Evolutionary conservation across 225 moss, liverwort and hornwort genomes (phyloP), one percentile per base, ranked within the genome.

Genomic region (Takakia lepidozioides): DNA sequence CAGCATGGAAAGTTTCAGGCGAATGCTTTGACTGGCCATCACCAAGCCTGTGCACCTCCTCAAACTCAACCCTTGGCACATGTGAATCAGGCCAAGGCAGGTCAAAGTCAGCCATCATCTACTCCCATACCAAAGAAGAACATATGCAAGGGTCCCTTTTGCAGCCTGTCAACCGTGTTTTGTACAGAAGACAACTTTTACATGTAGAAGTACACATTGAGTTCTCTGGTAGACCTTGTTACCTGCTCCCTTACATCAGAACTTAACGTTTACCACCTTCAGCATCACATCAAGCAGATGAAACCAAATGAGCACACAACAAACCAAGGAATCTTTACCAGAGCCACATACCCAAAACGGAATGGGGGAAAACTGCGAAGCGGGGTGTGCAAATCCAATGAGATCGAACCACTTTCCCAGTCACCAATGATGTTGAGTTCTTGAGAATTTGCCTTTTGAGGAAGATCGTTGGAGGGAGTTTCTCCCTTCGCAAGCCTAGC

Each of bases 1-100:
- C 74, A 43, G 74, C 74, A 57, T 74, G 68, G 38, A 74, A 74
- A 36, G 68, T 68, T 61, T 74, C 74, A 37, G 58, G 64, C 22
- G 74, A 74, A 56, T 74, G 74, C 57, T 74, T 74, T 29, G 74
- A 68, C 49, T 68, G 74, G 29, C 74, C 74, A 40, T 74, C 74
- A 24, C 57, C 60, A 26, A 74, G 74, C 51, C 74, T 68, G 56
- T 68, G 63, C 30, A 74, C 74, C 52, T 74, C 74, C 46, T 74
- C 68, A 60, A 74, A 74, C 38, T 74, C 74, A 45, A 74, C 64
- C 8, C 74, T 74, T 63, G 7, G 7, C 32, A 32, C 7, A 32
- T 7, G 32, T 32, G 11, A 7, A 32, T 32, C 11, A 32, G 32
- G 11, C 32, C 32, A 32, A 32, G 8, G 11, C 11, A 32, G 32